A percentile compares a stretch with the other conserved stretches of the same genome.
phyloP scores from a whole-genome alignment of 2,329 filamentous ascomycete genomes.

The Phialemoniopsis sp. region DNA sequence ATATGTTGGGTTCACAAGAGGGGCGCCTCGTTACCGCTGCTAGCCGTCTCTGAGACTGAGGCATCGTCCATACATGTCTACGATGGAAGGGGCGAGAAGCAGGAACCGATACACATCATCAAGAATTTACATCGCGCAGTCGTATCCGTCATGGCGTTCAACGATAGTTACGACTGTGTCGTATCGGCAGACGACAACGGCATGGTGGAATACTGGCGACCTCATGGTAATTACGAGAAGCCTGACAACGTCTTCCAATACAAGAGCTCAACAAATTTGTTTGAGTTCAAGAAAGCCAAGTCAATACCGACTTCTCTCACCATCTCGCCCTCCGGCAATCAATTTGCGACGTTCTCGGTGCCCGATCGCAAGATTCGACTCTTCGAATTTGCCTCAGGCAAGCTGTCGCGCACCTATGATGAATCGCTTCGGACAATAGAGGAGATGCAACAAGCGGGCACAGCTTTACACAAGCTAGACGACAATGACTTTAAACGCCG shows the following conservation, averaged over 20 bases:
- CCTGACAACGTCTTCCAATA: constrained; percentile 87
- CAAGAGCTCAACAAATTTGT: constrained; percentile 91
- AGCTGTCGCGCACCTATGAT: constrained; percentile 89
- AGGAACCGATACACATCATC: constrained; percentile 71
- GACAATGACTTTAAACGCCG: constrained; percentile 88
- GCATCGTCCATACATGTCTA: constrained; percentile 76
- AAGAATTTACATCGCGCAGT: constrained; percentile 76
- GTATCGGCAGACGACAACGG: constrained; percentile 84
- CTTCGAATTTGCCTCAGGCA: constrained; percentile 87
- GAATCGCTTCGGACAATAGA: constrained; percentile 86
- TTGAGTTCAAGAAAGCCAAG: constrained; percentile 96
- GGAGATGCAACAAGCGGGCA: constrained; percentile 95
- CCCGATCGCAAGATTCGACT: constrained; percentile 90
- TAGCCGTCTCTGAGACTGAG: constrained; percentile 76
- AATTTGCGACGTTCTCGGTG: constrained; percentile 85
- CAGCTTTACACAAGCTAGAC: constrained; percentile 74
- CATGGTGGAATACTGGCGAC: constrained; percentile 97
- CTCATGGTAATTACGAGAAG: constrained; percentile 78
- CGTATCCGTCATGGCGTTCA: constrained; percentile 84
- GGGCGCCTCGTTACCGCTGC: constrained; percentile 79
- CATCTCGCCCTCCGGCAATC: constrained; percentile 79
- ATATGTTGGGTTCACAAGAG: constrained; percentile 90
- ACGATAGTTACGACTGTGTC: constrained; percentile 83
- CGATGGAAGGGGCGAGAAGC: constrained; percentile 81
- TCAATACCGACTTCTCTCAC: constrained; percentile 77